A percentile compares a stretch with the other conserved stretches of the same genome.
These are phyloP conservation scores for Dipodascus albidus DNA, from an alignment of 805 yeast species.

Conservation along the genomic window DNA sequence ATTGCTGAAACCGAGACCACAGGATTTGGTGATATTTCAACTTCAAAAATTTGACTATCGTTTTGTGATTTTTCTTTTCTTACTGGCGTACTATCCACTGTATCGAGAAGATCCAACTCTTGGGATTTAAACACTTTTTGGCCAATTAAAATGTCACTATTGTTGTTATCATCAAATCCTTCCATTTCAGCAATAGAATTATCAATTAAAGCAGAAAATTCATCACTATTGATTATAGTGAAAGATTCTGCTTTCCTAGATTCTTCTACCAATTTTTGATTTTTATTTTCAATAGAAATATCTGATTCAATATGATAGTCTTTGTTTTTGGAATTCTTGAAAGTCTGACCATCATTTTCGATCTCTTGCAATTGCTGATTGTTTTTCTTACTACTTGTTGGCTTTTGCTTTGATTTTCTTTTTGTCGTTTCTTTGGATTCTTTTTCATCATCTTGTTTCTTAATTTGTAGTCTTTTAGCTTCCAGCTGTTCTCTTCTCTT, in stretches of 20 bases:
- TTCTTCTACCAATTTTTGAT: neutral
- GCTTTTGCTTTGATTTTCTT: no score
- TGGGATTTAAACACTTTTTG: neutral
- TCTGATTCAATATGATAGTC: neutral
- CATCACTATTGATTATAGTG: neutral
- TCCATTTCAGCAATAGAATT: neutral
- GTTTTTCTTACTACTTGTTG: no score
- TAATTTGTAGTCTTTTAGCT: neutral
- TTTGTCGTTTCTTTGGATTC: neutral
- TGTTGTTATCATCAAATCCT: neutral
- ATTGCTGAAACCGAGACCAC: no score
- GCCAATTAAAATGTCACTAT: neutral
- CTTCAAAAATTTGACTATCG: neutral
- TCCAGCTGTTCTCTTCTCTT: neutral
- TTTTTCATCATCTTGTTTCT: neutral
- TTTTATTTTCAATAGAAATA: no score
- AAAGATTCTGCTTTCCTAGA: neutral
- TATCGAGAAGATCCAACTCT: neutral
- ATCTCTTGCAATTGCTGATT: no score
- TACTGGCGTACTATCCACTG: neutral
- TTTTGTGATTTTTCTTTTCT: neutral
- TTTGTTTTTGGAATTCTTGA: neutral
- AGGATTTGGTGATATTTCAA: neutral
- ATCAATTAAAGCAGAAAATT: neutral
- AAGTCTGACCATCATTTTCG: no score